phyloP scores from a whole-genome alignment of 1,284 basidiomycete genomes.

The Leccinum griseonigrum region DNA sequence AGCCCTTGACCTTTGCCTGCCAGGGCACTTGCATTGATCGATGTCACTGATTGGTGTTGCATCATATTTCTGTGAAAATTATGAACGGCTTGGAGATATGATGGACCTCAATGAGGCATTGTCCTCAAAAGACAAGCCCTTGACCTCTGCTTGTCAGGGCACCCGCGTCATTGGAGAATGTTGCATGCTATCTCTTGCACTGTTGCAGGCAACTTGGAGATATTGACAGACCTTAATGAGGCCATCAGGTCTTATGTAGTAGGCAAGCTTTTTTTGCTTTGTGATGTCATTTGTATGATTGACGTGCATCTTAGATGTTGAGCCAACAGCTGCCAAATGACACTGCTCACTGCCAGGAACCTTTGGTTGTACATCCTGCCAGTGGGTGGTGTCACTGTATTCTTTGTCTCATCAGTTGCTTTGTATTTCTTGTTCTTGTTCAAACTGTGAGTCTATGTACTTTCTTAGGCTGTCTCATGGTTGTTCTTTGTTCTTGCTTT shows the following conservation, averaged over 20 bases:
- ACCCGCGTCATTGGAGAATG: too few relatives aligned
- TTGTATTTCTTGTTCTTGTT: conserved; percentile 92
- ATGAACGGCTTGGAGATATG: too few relatives aligned
- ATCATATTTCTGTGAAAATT: too few relatives aligned
- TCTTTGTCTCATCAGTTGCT: conserved; percentile 73
- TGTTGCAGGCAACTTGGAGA: conserved; percentile 46
- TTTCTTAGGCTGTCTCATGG: conserved; percentile 73
- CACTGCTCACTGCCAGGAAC: conserved; percentile 78
- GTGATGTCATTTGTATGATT: background rate
- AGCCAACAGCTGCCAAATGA: conserved; percentile 95
- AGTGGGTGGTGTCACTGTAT: conserved; percentile 67
- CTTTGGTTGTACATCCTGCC: conserved; percentile 77
- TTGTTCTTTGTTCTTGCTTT: conserved; percentile 87
- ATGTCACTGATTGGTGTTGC: too few relatives aligned
- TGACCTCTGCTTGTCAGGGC: too few relatives aligned
- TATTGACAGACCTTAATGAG: too few relatives aligned
- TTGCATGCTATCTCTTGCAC: too few relatives aligned
- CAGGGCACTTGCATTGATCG: too few relatives aligned
- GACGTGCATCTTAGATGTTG: conserved; percentile 51
- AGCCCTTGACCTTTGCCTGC: too few relatives aligned
- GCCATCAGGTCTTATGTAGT: conserved; percentile 23
- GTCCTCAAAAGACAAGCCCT: too few relatives aligned
- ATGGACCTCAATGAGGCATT: too few relatives aligned
- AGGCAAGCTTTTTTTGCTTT: conserved; percentile 44
- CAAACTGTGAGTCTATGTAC: conserved; percentile 83